These are phyloP conservation scores for Salix koriyanagi DNA, from an alignment of 345 rosid species.

Conservation along the genomic window DNA sequence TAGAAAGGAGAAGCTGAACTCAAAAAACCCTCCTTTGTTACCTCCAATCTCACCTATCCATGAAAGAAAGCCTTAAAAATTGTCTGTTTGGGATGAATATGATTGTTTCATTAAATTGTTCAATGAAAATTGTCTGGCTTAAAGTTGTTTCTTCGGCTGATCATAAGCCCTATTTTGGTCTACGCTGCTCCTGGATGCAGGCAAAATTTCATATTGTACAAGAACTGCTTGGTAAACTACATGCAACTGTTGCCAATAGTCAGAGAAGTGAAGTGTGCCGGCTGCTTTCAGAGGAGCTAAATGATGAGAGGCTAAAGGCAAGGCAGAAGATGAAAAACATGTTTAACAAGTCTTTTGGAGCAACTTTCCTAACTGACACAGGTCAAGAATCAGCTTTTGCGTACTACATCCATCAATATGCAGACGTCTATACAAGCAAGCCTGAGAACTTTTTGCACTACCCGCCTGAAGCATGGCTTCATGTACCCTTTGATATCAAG, in stretches of 20 bases:
- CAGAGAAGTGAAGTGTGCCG: slow-evolving; percentile 48
- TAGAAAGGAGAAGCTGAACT: background rate
- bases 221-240: slow-evolving; percentile 85
- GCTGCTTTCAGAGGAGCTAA: slow-evolving; percentile 62
- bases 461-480: slow-evolving; percentile 93
- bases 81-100: background rate
- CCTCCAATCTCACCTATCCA: background rate
- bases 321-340: slow-evolving; percentile 66
- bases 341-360: slow-evolving; percentile 94
- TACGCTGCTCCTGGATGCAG: slow-evolving; percentile 29
- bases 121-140: background rate
- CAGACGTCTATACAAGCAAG: slow-evolving; percentile 88
- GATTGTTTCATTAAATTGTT: background rate
- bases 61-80: background rate
- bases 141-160: background rate
- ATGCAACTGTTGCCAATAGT: slow-evolving; percentile 45
- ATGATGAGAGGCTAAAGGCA: slow-evolving; percentile 70
- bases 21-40: background rate
- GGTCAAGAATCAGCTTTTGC: slow-evolving; percentile 96
- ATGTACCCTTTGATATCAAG: slow-evolving; percentile 79
- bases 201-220: slow-evolving; percentile 91
- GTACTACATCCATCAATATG: slow-evolving; percentile 91
- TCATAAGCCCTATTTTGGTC: background rate
- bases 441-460: slow-evolving; percentile 82
- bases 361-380: slow-evolving; percentile 84